Conservation (phyloP, 768 basidiomycete genomes). For the Xerocomus brunneocitrinus region DNA sequence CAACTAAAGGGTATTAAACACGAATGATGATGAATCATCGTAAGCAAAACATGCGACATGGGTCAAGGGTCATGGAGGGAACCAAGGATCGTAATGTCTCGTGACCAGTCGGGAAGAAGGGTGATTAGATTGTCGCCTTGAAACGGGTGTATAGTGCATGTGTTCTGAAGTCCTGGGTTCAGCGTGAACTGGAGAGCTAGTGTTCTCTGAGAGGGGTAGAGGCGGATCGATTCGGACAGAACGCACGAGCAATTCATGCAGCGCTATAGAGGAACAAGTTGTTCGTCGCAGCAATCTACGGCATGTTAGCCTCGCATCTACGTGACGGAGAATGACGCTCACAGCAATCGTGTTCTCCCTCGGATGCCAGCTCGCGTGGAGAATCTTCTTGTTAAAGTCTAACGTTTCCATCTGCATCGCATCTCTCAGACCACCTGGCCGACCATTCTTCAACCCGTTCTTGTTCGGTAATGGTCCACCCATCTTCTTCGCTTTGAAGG, state of each 20-base stretch:
- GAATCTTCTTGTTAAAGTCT: conserved; percentile 96
- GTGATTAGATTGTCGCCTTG: conserved; percentile 27
- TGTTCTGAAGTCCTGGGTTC: conserved; percentile 13
- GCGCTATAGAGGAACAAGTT: conserved; percentile 35
- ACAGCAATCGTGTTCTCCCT: conserved; percentile 97
- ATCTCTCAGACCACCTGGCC: conserved; percentile 67
- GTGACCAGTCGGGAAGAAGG: conserved; percentile 16
- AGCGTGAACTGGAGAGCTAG: conserved; percentile 9
- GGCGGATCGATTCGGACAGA: not conserved
- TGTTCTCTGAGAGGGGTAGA: conserved; percentile 11
- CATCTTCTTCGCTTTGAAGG: conserved; percentile 99
- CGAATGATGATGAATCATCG: conserved; percentile 23
- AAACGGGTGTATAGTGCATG: conserved; percentile 16
- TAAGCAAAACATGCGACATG: conserved; percentile 29
- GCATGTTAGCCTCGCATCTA: conserved; percentile 6
- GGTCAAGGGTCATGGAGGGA: conserved; percentile 11
- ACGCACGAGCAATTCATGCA: conserved; percentile 31
- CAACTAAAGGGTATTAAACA: conserved; percentile 30
- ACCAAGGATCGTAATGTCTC: conserved; percentile 21
- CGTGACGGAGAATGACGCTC: conserved; percentile 29
- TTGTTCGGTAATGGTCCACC: conserved; percentile 79
- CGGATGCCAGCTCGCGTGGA: conserved; percentile 97
- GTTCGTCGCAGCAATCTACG: conserved; percentile 84
- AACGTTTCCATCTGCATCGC: conserved; percentile 82
- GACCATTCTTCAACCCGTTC: conserved; percentile 70